Evolutionary conservation across 495 filamentous ascomycete genomes (phyloP), one percentile per base, ranked within the genome.

Genomic region (Penicillium tannophilum): DNA sequence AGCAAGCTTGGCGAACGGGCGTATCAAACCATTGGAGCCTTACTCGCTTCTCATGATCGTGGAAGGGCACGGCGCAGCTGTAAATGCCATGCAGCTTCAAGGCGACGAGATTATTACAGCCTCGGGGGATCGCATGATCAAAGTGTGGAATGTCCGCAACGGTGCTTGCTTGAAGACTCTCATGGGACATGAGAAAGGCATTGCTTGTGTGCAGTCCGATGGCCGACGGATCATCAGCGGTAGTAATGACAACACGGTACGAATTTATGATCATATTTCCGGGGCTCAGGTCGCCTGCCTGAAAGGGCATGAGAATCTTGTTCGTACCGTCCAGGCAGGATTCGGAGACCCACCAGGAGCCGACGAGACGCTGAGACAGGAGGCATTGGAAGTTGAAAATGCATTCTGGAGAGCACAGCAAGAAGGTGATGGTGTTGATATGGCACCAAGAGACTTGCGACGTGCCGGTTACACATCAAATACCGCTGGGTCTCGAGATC

Each of bases 141-240:
- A 95, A 65, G 81, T 97, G 16, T 99, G 95, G 95, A 90, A 94
- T 67, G 87, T 97, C 72, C 86, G 86, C 17, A 90, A 84, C 1
- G 91, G 92, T 51, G 73, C 79, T 14, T 93, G 90, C 68, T 76
- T 81, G 17, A 86, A 87, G 62, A 94, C 90, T 9, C 83, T 95
- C 39, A 72, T 90, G 46, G 95, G 94, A 5, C 94, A 99, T 66
- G 83, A 83, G 56, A 99, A 98, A 72, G 94, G 94, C 17, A 98
- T 99, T 66, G 94, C 94, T 16, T 99, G 94, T 72, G 91, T 99
- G 19, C 93, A 98, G 72, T 97, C 90, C 64, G 94, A 99, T 71
- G 92, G 91, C n/a, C 87, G 89, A n/a, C 85, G 93, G 4, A 96
- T 99, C 53, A 91, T 99, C 46, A 95, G 89, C 61, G 94, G 94